phyloP scores from a whole-genome alignment of 176 grass and related monocot genomes.

The barley (Hordeum vulgare) region DNA sequence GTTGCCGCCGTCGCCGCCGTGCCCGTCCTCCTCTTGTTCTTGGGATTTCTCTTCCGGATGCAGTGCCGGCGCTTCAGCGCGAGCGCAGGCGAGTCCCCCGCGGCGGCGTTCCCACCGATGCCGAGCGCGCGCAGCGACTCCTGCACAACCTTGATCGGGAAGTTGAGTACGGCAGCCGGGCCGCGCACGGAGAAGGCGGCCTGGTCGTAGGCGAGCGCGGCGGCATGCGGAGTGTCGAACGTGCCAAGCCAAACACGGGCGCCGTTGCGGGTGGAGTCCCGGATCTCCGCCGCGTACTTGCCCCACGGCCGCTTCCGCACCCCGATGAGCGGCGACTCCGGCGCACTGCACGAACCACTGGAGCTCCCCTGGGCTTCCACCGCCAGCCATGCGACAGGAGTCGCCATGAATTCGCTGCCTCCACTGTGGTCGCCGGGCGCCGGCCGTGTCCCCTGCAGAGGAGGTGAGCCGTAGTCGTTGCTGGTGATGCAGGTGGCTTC shows the following conservation, averaged over 20 bases:
- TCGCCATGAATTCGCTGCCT: background rate
- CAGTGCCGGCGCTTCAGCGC: constrained; percentile 20
- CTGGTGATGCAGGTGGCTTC: background rate
- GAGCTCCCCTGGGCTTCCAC: background rate
- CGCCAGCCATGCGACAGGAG: no score
- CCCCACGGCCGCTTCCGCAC: constrained; percentile 55
- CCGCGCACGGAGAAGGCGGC: constrained; percentile 33
- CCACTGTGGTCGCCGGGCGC: background rate
- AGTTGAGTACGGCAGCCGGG: constrained; percentile 4
- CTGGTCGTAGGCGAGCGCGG: constrained; percentile 64
- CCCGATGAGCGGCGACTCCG: background rate
- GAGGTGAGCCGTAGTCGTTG: background rate
- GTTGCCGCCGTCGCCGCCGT: background rate
- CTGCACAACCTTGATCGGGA: background rate
- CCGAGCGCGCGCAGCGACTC: background rate
- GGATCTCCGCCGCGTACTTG: constrained; percentile 53
- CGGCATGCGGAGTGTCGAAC: constrained; percentile 47
- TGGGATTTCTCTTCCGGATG: constrained; percentile 4
- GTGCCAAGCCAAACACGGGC: constrained; percentile 73
- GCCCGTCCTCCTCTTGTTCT: background rate
- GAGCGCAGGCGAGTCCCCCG: background rate
- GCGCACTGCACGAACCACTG: background rate
- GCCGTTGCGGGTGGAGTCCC: constrained; percentile 33
- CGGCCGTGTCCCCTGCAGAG: background rate
- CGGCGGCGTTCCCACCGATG: background rate